Conservation (phyloP, 441 rosid species). For the Populus hybrid region DNA sequence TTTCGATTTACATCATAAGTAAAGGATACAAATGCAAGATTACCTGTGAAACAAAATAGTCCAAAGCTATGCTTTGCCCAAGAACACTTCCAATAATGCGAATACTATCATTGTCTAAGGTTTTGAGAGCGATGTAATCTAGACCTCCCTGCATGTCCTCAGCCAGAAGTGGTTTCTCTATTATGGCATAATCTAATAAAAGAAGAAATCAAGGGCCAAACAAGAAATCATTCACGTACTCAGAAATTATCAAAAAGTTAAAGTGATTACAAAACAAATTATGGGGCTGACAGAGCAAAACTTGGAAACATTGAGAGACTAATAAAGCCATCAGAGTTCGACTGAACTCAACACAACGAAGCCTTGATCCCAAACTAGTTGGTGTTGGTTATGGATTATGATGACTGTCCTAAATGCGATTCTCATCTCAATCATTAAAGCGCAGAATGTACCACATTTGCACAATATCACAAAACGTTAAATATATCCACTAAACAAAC, state of each 20-base stretch:
- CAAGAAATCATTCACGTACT: slow-evolving; percentile 18
- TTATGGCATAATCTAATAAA: slow-evolving; percentile 74
- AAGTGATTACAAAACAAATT: not conserved
- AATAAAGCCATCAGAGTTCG: not conserved
- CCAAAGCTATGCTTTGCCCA: slow-evolving; percentile 92
- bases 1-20: not conserved
- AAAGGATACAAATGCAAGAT: slow-evolving; percentile 2
- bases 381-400: not conserved
- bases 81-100: slow-evolving; percentile 94
- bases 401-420: not conserved
- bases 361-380: not conserved
- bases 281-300: not conserved
- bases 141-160: slow-evolving; percentile 88
- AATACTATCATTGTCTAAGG: slow-evolving; percentile 75
- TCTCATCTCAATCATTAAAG: not conserved
- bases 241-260: not conserved
- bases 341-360: not conserved
- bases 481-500: not conserved
- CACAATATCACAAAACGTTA: not conserved
- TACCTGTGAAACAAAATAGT: slow-evolving; percentile 94
- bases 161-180: slow-evolving; percentile 66
- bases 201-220: slow-evolving; percentile 8
- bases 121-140: slow-evolving; percentile 68
- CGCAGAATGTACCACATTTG: not conserved
- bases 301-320: not conserved